Base-by-base conservation (phyloP, 345 rosid species). In the Hevea brasiliensis region DNA sequence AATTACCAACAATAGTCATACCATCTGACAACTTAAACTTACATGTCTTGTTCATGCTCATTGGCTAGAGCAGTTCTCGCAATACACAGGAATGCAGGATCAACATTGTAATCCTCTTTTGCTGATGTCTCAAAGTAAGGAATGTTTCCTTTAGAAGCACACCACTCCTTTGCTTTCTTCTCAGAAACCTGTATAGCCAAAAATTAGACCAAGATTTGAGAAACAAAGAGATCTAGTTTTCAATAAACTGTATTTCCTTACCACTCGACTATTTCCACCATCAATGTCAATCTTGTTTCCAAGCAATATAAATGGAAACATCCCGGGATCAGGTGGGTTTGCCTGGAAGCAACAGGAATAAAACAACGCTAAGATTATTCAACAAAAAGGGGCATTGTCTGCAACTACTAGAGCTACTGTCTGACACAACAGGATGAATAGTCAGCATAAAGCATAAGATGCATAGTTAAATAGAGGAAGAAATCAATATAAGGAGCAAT, bases 221-320 rank as follows among this genome's bases (percentile, higher is more conserved):
- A 61, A 55, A 47, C 11, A 40, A 61, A 65, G 41, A 54, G 41
- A 61, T 68, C 41, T 41, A 9, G 37, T 59, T 73, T 65, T 55
- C 4, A n/a, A 5, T 14, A 29, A 65, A 29, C 17, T 44, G 44
- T 62, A 70, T 47, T 51, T 67, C 27, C 88, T 85, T 84, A 94
- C 98, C 95, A 92, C 98, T 79, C 98, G 89, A 78, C 98, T 94
- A 72, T 94, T 94, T 77, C 98, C 98, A 72, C 98, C 98, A 88
- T 94, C 98, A 54, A 94, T 87, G 61, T 94, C 98, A 83, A 94
- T 87, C 86, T 94, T 94, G 87, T 94, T 94, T 79, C 98, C 98
- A 54, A 94, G 95, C 72, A 94, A 75, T 78, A 90, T 89, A 75
- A 94, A 90, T 9, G 98, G 98, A 67, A 94, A 94, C 0, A 79